A percentile compares a stretch with the other conserved stretches of the same genome.
These are phyloP conservation scores for Trametes villosa DNA, from an alignment of 768 basidiomycete species.

Conservation along the genomic window DNA sequence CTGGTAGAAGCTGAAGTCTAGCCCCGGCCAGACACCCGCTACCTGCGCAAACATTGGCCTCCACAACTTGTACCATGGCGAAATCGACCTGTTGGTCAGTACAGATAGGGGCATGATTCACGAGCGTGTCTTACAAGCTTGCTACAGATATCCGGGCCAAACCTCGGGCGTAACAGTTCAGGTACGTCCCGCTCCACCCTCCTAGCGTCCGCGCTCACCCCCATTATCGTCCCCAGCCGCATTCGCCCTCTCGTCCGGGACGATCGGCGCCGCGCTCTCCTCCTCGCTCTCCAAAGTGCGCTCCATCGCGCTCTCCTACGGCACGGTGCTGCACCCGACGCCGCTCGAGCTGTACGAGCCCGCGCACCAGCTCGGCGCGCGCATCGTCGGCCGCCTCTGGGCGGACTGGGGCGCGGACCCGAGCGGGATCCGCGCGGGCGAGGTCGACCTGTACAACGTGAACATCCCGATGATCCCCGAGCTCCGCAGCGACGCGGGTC, in stretches of 20 bases:
- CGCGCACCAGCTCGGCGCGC: slow-evolving; percentile 69
- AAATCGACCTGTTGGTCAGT: slow-evolving; percentile 88
- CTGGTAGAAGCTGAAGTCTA: background rate
- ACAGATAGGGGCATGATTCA: background rate
- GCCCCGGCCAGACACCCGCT: slow-evolving; percentile 70
- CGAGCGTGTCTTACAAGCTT: background rate
- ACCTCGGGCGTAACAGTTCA: slow-evolving; percentile 84
- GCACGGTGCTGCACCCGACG: slow-evolving; percentile 73
- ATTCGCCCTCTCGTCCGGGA: slow-evolving; percentile 89
- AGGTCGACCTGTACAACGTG: slow-evolving; percentile 83
- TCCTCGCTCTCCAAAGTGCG: slow-evolving; percentile 71
- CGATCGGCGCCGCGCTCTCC: slow-evolving; percentile 89
- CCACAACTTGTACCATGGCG: slow-evolving; percentile 82
- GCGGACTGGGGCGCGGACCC: slow-evolving; percentile 81
- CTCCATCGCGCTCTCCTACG: slow-evolving; percentile 89
- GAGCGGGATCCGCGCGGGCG: slow-evolving; percentile 56
- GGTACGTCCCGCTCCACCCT: slow-evolving; percentile 43
- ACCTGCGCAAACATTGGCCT: slow-evolving; percentile 91
- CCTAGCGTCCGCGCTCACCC: background rate
- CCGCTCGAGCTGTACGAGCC: slow-evolving; percentile 62
- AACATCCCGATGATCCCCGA: slow-evolving; percentile 84
- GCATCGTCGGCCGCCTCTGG: slow-evolving; percentile 79
- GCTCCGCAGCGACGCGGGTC: slow-evolving; percentile 59
- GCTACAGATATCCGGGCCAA: slow-evolving; percentile 79
- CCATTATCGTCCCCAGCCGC: slow-evolving; percentile 54